These are phyloP conservation scores for Phialophora macrospora DNA, from an alignment of 2,329 filamentous ascomycete genomes.

Conservation along the genomic window DNA sequence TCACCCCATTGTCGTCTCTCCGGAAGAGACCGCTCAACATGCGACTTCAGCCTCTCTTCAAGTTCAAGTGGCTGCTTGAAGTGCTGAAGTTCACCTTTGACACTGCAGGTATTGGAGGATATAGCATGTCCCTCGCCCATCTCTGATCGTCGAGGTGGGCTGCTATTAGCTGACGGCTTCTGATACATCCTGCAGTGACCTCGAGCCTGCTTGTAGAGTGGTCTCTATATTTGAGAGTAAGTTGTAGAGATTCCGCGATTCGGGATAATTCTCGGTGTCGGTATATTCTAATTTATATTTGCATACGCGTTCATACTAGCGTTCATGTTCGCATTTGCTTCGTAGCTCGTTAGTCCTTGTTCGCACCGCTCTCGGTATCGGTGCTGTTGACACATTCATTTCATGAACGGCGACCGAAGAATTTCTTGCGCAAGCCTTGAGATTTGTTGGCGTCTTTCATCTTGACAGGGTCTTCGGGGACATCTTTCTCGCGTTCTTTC, in stretches of 20 bases:
- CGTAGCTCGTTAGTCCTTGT: background rate
- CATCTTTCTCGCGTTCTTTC: conserved; percentile 28
- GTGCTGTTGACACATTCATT: background rate
- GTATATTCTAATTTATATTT: background rate
- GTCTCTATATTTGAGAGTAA: background rate
- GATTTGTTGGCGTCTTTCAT: conserved; percentile 27
- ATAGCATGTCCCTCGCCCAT: background rate
- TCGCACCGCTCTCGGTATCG: background rate
- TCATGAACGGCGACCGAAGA: conserved; percentile 34
- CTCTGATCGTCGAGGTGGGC: background rate
- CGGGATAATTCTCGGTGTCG: background rate
- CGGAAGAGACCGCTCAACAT: background rate
- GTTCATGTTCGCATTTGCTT: background rate
- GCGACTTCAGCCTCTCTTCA: background rate
- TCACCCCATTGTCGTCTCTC: background rate
- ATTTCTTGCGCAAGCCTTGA: conserved; percentile 32
- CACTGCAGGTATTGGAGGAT: background rate
- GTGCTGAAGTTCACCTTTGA: background rate
- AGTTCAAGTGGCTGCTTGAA: background rate
- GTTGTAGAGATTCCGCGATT: background rate
- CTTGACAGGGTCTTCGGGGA: conserved; percentile 29
- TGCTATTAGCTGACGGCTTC: background rate
- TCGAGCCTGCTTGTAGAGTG: background rate
- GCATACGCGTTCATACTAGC: background rate
- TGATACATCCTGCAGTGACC: background rate